These are phyloP conservation scores for Taxawa tesnikishii DNA, from an alignment of 2,329 filamentous ascomycete species.

Conservation along the genomic window DNA sequence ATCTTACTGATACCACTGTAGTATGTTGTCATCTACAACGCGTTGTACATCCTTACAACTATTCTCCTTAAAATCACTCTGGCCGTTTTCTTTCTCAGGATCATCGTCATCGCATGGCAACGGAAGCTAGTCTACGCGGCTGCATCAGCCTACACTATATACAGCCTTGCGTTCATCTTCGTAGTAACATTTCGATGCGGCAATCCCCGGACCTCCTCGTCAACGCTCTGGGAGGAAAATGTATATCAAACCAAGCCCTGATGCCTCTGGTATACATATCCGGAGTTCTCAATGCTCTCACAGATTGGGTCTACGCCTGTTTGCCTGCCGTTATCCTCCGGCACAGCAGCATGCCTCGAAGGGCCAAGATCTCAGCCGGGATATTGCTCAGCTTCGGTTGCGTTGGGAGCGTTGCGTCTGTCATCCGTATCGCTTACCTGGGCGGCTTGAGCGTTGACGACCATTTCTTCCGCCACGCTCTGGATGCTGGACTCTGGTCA, in stretches of 20 bases:
- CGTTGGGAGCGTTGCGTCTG: conserved; percentile 5
- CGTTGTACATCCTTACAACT: conserved; percentile 7
- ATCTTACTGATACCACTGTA: background rate
- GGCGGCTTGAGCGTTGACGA: background rate
- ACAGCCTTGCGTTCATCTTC: conserved; percentile 3
- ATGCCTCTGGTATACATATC: conserved; percentile 7
- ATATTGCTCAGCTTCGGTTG: conserved; percentile 7
- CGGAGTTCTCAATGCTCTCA: conserved; percentile 4
- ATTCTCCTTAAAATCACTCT: conserved; percentile 9
- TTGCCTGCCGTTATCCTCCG: conserved; percentile 5
- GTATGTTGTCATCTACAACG: conserved; percentile 3
- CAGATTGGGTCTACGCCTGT: conserved; percentile 6
- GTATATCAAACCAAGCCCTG: conserved; percentile 3
- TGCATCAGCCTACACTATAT: conserved; percentile 1
- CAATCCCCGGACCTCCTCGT: conserved; percentile 1
- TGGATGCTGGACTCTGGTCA: background rate
- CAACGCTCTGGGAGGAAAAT: conserved; percentile 5
- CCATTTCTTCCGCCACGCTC: background rate
- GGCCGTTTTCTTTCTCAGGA: conserved; percentile 9
- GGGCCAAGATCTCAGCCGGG: conserved; percentile 4
- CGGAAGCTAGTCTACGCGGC: conserved; percentile 1
- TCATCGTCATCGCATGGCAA: conserved; percentile 7
- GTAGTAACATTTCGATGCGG: conserved; percentile 5
- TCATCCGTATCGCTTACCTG: conserved; percentile 7
- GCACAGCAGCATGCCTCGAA: conserved; percentile 6